Evolutionary conservation across 768 basidiomycete species (phyloP), one percentile per base, ranked within the genome.

Genomic region (Zangia roseola): DNA sequence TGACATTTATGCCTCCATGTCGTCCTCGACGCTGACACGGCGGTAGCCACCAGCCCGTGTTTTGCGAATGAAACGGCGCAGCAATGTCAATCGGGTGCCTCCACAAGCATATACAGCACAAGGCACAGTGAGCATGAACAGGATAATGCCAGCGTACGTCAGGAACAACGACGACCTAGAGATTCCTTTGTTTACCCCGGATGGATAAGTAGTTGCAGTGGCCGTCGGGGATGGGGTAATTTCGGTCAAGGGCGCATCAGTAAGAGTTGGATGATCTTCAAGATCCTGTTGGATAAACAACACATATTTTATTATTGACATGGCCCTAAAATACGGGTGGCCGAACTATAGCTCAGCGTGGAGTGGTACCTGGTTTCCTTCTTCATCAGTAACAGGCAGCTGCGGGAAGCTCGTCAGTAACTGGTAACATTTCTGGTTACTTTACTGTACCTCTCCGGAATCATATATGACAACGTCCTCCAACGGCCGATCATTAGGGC

Each of bases 301-400:
- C 71, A 61, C 61, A 72, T 73, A 47, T 77, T 77, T 77, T 63
- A 63, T 63, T 63, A 82, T 83, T 79, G 65, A 70, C 70, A 75
- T 69, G 63, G 67, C 49, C 67, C 30, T 42, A 58, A 54, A 60
- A 64, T 53, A 65, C 46, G 28, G 49, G 59, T 63, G 69, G 73
- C 74, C 63, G 64, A 62, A 69, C 85, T 62, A 97, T 67, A 97
- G 92, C 83, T 98, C 95, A 81, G 81, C 88, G 65, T 83, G 92
- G 61, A 90, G 71, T 72, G 93, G 94, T 83, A 95, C 91, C 91
- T 95, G 76, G 53, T 90, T 86, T 65, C 84, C 88, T 46, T 86
- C 78, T 47, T 70, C 71, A 53, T 87, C 86, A 42, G 75, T 68
- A 39, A 68, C 75, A 30, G 67, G 69, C 21, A 88, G 70, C 84